A percentile compares a stretch with the other conserved stretches of the same genome.
phyloP scores from a whole-genome alignment of 1,284 basidiomycete genomes.

The Austropuccinia psidii region DNA sequence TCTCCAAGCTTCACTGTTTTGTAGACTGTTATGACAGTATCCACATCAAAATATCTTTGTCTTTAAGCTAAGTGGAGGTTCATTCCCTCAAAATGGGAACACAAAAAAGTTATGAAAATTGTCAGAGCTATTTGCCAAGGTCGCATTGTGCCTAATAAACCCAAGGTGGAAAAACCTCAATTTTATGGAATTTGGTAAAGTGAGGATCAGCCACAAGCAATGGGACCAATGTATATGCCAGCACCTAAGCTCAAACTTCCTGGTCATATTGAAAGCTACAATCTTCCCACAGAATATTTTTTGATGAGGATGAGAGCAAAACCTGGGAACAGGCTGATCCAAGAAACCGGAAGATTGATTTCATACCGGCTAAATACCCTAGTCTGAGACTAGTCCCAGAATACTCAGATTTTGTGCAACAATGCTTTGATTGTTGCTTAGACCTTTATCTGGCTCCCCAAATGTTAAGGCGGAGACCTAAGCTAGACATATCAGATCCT shows the following conservation, averaged over 20 bases:
- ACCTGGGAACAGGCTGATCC: constrained; percentile 78
- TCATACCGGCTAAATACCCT: constrained; percentile 77
- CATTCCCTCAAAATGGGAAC: constrained; percentile 99
- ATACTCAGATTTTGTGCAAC: constrained; percentile 84
- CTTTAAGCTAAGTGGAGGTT: constrained; percentile 73
- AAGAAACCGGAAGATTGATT: constrained; percentile 84
- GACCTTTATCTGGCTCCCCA: constrained; percentile 96
- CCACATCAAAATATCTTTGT: not conserved
- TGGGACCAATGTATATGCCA: constrained; percentile 60
- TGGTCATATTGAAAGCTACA: constrained; percentile 90
- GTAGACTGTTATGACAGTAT: not conserved
- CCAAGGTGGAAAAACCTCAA: constrained; percentile 62
- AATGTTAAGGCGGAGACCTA: constrained; percentile 62
- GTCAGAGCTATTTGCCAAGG: constrained; percentile 96
- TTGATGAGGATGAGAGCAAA: constrained; percentile 72
- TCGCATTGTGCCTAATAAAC: constrained; percentile 81
- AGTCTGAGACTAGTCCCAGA: constrained; percentile 83
- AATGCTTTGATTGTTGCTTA: constrained; percentile 86
- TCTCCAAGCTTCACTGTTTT: not conserved
- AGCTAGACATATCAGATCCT: constrained; percentile 64
- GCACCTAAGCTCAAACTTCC: constrained; percentile 88
- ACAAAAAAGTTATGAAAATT: constrained; percentile 99
- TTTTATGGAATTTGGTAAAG: constrained; percentile 86
- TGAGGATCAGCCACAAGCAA: constrained; percentile 47
- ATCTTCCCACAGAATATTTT: constrained; percentile 97